A percentile compares a stretch with the other conserved stretches of the same genome.
These are phyloP conservation scores for Cladophialophora carrionii DNA, from an alignment of 2,329 filamentous ascomycete species.

Conservation along the genomic window DNA sequence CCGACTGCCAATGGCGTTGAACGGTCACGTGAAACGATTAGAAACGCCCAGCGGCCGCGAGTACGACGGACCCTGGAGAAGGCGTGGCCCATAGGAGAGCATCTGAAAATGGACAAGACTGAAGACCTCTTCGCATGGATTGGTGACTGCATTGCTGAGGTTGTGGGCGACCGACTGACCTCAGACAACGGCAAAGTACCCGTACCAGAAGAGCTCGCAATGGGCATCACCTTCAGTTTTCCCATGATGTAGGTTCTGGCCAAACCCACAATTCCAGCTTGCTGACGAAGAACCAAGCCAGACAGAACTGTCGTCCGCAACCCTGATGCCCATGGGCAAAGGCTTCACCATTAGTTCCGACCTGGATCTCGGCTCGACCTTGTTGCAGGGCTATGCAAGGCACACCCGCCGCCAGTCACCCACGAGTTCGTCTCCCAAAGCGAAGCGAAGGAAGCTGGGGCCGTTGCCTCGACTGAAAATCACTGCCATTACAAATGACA, in stretches of 20 bases:
- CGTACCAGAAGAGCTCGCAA: conserved; percentile 51
- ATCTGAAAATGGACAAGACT: conserved; percentile 73
- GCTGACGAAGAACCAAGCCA: conserved; percentile 46
- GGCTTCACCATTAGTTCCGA: conserved; percentile 61
- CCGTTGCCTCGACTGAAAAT: conserved; percentile 68
- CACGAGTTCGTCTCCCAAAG: conserved; percentile 46
- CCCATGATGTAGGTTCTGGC: conserved; percentile 51
- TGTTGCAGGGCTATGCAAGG: conserved; percentile 58
- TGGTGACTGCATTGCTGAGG: conserved; percentile 73
- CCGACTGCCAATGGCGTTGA: conserved; percentile 38
- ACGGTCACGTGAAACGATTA: conserved; percentile 49
- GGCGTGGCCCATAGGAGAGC: conserved; percentile 73
- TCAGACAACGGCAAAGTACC: conserved; percentile 45
- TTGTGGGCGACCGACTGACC: conserved; percentile 61
- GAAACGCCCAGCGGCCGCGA: conserved; percentile 54
- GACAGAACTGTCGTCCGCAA: conserved; percentile 58
- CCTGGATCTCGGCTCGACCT: conserved; percentile 58
- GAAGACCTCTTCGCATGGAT: conserved; percentile 82
- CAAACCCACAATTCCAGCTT: not conserved
- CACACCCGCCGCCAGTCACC: conserved; percentile 49
- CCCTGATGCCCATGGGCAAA: conserved; percentile 62
- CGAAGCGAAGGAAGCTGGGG: conserved; percentile 49
- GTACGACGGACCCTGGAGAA: conserved; percentile 67
- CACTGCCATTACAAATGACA: conserved; percentile 78
- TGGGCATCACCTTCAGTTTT: conserved; percentile 57